phyloP scores from a whole-genome alignment of 352 stramenopile species.

The Pythium plurisporium region DNA sequence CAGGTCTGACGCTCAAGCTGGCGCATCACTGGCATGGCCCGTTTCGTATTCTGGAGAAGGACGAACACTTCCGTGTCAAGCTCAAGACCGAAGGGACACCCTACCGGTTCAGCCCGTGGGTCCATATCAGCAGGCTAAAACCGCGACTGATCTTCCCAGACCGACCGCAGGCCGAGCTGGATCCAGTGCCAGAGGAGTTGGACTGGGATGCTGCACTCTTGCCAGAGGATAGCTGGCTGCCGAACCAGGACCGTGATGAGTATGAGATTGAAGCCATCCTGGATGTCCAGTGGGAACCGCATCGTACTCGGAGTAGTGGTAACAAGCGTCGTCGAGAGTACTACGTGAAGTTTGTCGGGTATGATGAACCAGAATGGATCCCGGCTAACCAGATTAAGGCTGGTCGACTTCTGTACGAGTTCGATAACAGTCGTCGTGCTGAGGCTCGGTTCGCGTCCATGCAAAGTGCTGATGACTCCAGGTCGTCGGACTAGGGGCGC shows the following conservation, averaged over 20 bases:
- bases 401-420: not conserved
- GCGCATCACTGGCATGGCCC: constrained; percentile 16
- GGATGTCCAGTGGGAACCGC: constrained; percentile 2
- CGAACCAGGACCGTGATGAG: not conserved
- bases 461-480: not conserved
- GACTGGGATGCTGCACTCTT: constrained; percentile 17
- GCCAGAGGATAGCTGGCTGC: constrained; percentile 20
- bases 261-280: constrained; percentile 17
- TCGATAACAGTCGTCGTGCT: not conserved
- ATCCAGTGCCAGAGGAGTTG: not conserved
- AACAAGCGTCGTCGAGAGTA: not conserved
- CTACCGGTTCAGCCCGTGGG: constrained; percentile 8
- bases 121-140: constrained; percentile 15
- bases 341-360: constrained; percentile 3
- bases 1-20: constrained; percentile 6
- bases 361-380: not conserved
- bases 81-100: constrained; percentile 1
- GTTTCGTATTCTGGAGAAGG: constrained; percentile 15
- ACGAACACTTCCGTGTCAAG: not conserved
- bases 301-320: not conserved
- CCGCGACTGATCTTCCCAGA: not conserved
- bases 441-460: constrained; percentile 3
- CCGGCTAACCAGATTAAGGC: not conserved
- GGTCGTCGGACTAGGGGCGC: not conserved
- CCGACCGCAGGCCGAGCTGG: not conserved